Conservation (phyloP, 345 rosid species). For the Salix viminalis region DNA sequence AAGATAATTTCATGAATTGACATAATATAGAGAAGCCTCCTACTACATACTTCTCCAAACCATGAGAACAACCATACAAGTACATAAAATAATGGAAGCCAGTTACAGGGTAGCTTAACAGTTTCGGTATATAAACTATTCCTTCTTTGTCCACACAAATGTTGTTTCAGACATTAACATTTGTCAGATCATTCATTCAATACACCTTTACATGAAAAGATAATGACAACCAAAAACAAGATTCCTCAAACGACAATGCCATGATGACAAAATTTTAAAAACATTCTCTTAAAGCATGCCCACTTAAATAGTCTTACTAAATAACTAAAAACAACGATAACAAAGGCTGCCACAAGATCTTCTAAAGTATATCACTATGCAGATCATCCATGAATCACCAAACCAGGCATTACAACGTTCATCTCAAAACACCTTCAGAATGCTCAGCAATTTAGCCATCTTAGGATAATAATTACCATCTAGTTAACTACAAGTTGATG, state of each 20-base stretch:
- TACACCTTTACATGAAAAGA: background rate
- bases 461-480: background rate
- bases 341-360: background rate
- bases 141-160: background rate
- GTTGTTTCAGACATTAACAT: background rate
- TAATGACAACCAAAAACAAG: background rate
- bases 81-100: background rate
- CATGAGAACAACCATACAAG: background rate
- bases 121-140: background rate
- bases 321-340: no score
- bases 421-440: background rate
- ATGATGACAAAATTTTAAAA: background rate
- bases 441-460: background rate
- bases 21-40: background rate
- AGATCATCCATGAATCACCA: background rate
- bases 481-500: background rate
- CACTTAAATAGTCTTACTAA: background rate
- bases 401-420: background rate
- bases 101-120: background rate
- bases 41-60: background rate
- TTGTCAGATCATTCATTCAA: background rate
- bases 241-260: background rate
- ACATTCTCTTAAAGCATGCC: background rate
- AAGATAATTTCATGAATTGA: background rate
- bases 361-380: background rate